phyloP scores from a whole-genome alignment of 176 grass and related monocot species.

The Saccharum spontaneum region DNA sequence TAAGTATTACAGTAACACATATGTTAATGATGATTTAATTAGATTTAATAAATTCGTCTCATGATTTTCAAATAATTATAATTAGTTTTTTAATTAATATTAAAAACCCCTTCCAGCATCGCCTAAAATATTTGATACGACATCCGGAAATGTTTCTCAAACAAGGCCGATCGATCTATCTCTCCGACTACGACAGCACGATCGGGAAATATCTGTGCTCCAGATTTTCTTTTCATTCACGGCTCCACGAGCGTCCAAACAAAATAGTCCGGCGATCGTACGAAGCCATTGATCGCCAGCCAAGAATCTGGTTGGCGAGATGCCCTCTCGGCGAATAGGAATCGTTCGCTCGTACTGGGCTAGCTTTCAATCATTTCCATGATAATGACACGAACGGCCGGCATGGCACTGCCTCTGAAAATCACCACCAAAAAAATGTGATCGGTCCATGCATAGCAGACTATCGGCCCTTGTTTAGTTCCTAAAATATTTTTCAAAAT shows the following conservation, averaged over 20 bases:
- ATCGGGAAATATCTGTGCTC: background rate
- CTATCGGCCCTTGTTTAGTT: too few species aligned
- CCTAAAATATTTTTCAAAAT: too few species aligned
- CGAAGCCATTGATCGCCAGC: background rate
- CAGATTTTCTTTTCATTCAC: background rate
- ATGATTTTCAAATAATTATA: too few species aligned
- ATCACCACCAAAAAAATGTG: background rate
- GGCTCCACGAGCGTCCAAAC: background rate
- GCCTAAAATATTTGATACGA: too few species aligned
- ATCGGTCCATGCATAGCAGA: background rate
- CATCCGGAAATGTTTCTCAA: too few species aligned
- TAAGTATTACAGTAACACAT: too few species aligned
- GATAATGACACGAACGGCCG: conserved; percentile 28
- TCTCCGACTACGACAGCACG: background rate
- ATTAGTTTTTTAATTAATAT: too few species aligned
- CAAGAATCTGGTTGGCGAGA: conserved; percentile 40
- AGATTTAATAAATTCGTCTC: too few species aligned
- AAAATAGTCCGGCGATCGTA: conserved; percentile 10
- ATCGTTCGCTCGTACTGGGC: background rate
- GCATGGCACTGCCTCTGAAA: background rate
- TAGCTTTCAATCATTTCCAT: background rate
- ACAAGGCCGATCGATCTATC: background rate
- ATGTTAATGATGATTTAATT: too few species aligned
- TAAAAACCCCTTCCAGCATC: too few species aligned
- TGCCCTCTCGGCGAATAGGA: background rate